Percentiles rank a stretch among this genome's conserved stretches.
Evolutionary conservation across 352 stramenopile genomes (phyloP).

Genomic region (Phytopythium vexans): DNA sequence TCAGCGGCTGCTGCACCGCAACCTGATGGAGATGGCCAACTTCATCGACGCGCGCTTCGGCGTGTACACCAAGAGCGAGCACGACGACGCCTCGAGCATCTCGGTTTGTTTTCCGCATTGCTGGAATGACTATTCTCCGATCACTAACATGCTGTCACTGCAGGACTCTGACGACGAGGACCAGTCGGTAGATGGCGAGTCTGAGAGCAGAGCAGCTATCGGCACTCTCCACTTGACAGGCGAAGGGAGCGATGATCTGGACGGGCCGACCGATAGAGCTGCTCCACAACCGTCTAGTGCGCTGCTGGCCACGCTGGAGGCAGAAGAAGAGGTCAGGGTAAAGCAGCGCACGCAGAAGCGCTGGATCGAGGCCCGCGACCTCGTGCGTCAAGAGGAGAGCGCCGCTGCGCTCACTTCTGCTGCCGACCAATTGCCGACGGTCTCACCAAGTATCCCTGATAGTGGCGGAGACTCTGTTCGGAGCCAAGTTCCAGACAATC

Average conservation of each 20-base stretch:
- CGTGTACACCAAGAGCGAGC: conserved; percentile 48
- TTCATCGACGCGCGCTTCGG: conserved; percentile 78
- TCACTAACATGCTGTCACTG: background rate
- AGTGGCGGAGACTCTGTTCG: no score
- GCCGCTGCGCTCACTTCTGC: conserved; percentile 45
- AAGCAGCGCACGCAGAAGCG: conserved; percentile 57
- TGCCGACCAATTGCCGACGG: conserved; percentile 30
- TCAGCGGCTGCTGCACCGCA: conserved; percentile 67
- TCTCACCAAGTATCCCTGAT: conserved; percentile 8
- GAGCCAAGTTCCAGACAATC: no score
- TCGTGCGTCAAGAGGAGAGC: conserved; percentile 58
- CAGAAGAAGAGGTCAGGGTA: conserved; percentile 43
- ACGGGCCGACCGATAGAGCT: no score
- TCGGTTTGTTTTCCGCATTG: background rate
- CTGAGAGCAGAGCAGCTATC: no score
- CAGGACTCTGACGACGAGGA: conserved; percentile 10
- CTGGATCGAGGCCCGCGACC: conserved; percentile 55
- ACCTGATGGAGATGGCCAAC: conserved; percentile 79
- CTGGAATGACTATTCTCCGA: background rate
- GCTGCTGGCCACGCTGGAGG: conserved; percentile 49
- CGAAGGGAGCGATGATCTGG: no score
- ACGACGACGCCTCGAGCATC: conserved; percentile 1
- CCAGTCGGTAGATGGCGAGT: background rate
- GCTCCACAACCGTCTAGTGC: conserved; percentile 14
- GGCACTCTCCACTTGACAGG: no score